Base-by-base conservation (phyloP, 768 basidiomycete genomes). In the Rhodotorula diobovata region DNA sequence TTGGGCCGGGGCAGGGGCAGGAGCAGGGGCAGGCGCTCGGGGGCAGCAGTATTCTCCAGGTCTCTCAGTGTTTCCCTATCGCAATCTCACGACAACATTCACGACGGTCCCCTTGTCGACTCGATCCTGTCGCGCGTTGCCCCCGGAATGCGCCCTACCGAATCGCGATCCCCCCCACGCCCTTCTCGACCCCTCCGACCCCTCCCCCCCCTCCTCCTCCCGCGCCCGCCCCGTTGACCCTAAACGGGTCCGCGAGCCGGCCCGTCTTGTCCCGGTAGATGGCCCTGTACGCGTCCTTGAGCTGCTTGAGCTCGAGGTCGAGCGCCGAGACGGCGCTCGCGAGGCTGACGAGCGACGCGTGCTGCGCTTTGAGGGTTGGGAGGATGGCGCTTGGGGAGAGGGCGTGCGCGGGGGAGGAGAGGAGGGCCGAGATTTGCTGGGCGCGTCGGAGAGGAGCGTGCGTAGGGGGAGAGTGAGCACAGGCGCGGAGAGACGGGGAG, bases 251-350 rank as follows among this genome's bases (percentile, higher is more conserved):
- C 37, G 48, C 56, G 8, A 59, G 41, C 43, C 72, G 66, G 1
- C 76, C 76, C 48, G 76, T 76, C 67, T 74, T 76, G 12, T 65
- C 71, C 28, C 72, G 57, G 64, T 67, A 78, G 34, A 78, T 69
- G 46, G 12, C 60, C 0, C 73, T 34, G 61, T 75, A 78, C 45
- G 69, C 74, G 37, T 73, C 71, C 63, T 75, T 75, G n/a, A 78
- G 56, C 39, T 51, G 50, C n/a, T 63, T 63, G 14, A 76, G 54
- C 28, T 74, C 69, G 43, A 57, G 43, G 41, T 76, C 66, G 54
- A 78, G 61, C 1, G 58, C 32, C 7, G 71, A 63, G 51, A 78
- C 54, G 39, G 57, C 34, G 16, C 54, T 34, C 16, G 77, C 77
- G 63, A 78, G 71, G 30, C 66, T 61, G 46, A 78, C 32, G 50